Evolutionary conservation across 345 rosid genomes (phyloP).

Genomic region (Citrus mangshanensis): DNA sequence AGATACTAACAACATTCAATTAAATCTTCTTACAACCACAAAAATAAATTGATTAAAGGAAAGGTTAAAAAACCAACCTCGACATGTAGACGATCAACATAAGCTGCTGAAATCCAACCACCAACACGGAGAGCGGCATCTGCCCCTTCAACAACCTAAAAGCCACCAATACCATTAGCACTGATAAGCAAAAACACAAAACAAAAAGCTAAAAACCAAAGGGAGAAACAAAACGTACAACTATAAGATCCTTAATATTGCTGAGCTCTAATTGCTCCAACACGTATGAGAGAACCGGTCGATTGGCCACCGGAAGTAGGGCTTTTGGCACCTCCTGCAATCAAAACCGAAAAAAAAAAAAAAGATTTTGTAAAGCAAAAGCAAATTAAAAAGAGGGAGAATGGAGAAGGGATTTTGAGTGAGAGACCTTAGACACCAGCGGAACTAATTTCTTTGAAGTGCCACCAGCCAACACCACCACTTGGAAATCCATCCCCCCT

Average conservation of each 20-base stretch:
- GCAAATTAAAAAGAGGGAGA: background rate
- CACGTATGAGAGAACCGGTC: slow-evolving; percentile 80
- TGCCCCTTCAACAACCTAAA: slow-evolving; percentile 91
- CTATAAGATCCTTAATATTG: slow-evolving; percentile 89
- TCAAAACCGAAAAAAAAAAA: background rate
- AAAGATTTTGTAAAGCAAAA: too few relatives aligned
- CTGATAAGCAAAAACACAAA: background rate
- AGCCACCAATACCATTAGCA: slow-evolving; percentile 1
- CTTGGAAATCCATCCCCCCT: slow-evolving; percentile 79
- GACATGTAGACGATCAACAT: slow-evolving; percentile 83
- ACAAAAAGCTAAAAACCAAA: background rate
- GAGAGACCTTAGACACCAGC: slow-evolving; percentile 74
- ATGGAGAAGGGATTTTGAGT: too few relatives aligned
- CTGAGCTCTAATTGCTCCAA: slow-evolving; percentile 73
- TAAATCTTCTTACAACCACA: background rate
- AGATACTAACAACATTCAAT: background rate
- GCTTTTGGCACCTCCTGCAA: slow-evolving; percentile 90
- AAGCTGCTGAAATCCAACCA: slow-evolving; percentile 86
- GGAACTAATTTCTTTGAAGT: slow-evolving; percentile 71
- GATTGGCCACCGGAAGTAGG: slow-evolving; percentile 89
- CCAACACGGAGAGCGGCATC: slow-evolving; percentile 83
- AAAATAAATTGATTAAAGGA: too few relatives aligned
- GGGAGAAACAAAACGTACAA: slow-evolving; percentile 38
- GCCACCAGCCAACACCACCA: slow-evolving; percentile 88
- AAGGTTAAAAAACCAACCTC: slow-evolving; percentile 41